These are phyloP conservation scores for Ceratocystis lukuohia DNA, from an alignment of 2,329 filamentous ascomycete genomes.

Conservation along the genomic window DNA sequence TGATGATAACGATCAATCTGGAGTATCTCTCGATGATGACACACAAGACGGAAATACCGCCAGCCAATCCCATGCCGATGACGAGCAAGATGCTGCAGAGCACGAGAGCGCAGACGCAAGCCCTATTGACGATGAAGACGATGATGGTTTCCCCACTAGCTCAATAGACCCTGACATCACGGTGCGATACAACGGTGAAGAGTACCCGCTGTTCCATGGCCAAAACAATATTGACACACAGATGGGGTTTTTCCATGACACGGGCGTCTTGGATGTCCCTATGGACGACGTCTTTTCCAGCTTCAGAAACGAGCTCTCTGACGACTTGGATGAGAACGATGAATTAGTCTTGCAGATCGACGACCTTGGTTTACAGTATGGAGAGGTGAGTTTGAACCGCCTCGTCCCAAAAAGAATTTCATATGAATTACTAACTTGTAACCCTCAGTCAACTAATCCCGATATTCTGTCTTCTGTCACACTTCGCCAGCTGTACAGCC, in stretches of 20 bases:
- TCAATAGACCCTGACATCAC: slow-evolving; percentile 27
- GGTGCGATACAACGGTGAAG: slow-evolving; percentile 33
- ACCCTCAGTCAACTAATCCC: slow-evolving; percentile 27
- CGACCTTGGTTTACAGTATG: slow-evolving; percentile 39
- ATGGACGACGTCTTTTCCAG: slow-evolving; percentile 34
- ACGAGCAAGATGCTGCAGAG: slow-evolving; percentile 20
- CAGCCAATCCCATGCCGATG: slow-evolving; percentile 22
- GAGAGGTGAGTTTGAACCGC: slow-evolving; percentile 30
- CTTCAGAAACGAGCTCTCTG: slow-evolving; percentile 34
- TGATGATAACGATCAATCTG: slow-evolving; percentile 20
- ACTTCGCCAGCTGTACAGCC: slow-evolving; percentile 31
- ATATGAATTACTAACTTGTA: not conserved
- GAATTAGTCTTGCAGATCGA: slow-evolving; percentile 40
- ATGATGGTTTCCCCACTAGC: slow-evolving; percentile 16
- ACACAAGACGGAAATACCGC: slow-evolving; percentile 20
- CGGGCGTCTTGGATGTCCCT: slow-evolving; percentile 31
- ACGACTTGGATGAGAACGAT: slow-evolving; percentile 34
- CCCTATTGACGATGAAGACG: slow-evolving; percentile 21
- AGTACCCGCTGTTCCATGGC: slow-evolving; percentile 31
- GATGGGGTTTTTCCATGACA: slow-evolving; percentile 35
- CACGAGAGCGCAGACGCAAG: slow-evolving; percentile 14
- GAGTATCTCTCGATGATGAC: slow-evolving; percentile 15
- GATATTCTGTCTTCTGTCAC: slow-evolving; percentile 29
- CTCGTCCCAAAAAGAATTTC: not conserved
- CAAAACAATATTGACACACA: slow-evolving; percentile 21